Evolutionary conservation across 257 asterid species (phyloP).

Genomic region (Solanum dulcamara): DNA sequence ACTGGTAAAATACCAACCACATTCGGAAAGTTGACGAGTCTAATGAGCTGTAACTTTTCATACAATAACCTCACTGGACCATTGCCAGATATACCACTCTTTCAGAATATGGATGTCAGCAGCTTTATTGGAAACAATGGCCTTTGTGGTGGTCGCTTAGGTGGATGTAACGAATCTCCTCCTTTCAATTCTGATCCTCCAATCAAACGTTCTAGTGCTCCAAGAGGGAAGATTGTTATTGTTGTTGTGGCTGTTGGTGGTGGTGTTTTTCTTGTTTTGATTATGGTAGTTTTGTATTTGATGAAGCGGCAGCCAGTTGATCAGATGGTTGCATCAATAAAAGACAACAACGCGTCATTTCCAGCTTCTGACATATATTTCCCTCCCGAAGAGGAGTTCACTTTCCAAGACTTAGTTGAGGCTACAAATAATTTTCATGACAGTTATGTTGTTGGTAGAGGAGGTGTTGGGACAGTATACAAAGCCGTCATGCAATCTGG

Average conservation of each 20-base stretch:
- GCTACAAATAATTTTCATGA: conserved; percentile 74
- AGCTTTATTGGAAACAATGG: conserved; percentile 73
- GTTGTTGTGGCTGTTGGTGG: conserved; percentile 42
- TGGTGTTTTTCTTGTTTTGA: conserved; percentile 59
- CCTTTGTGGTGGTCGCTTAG: conserved; percentile 72
- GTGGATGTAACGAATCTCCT: conserved; percentile 28
- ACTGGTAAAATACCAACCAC: conserved; percentile 80
- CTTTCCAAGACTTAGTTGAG: conserved; percentile 73
- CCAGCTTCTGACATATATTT: conserved; percentile 58
- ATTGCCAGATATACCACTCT: conserved; percentile 51
- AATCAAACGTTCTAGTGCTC: neutral
- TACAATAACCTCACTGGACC: conserved; percentile 65
- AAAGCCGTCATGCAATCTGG: conserved; percentile 57
- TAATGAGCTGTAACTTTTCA: conserved; percentile 77
- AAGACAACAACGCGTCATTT: conserved; percentile 32
- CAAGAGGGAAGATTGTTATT: conserved; percentile 49
- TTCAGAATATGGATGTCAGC: conserved; percentile 45
- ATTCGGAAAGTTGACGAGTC: conserved; percentile 59
- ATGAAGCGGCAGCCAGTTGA: conserved; percentile 38
- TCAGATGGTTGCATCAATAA: conserved; percentile 15
- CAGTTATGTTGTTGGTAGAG: conserved; percentile 55
- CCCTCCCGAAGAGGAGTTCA: conserved; percentile 83
- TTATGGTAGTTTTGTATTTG: conserved; percentile 31
- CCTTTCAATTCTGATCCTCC: neutral
- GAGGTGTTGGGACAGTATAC: conserved; percentile 83